Evolutionary conservation across 2,329 filamentous ascomycete species (phyloP).

Genomic region (Hypoxylon sp.): DNA sequence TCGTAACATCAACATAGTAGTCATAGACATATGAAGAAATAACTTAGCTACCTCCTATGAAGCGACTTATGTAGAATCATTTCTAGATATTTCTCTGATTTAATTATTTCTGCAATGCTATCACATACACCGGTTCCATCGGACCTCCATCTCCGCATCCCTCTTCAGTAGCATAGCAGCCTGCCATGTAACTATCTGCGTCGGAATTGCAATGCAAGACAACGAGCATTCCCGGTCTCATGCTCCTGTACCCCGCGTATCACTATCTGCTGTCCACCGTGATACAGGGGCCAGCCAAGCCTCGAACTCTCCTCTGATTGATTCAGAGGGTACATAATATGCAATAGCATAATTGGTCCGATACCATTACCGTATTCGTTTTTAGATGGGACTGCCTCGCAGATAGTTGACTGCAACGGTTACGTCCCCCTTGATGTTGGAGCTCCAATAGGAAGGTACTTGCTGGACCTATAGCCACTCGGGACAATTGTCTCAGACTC

Average conservation of each 20-base stretch:
- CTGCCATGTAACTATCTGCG: conserved; percentile 24
- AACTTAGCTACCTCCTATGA: neutral
- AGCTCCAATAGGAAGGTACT: neutral
- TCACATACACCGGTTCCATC: conserved; percentile 15
- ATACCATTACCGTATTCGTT: neutral
- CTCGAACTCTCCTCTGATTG: conserved; percentile 11
- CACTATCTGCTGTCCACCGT: neutral
- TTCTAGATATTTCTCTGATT: neutral
- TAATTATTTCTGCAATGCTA: neutral
- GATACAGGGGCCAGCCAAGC: neutral
- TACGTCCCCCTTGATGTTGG: neutral
- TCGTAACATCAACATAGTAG: conserved; percentile 4
- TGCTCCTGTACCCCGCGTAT: conserved; percentile 34
- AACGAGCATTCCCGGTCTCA: conserved; percentile 31
- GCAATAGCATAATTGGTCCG: conserved; percentile 5
- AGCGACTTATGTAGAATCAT: neutral
- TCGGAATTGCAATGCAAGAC: neutral
- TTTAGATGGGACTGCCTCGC: conserved; percentile 3
- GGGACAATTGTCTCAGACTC: neutral
- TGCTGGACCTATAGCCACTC: neutral
- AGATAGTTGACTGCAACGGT: conserved; percentile 7
- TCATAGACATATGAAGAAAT: conserved; percentile 9
- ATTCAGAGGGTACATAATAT: conserved; percentile 15
- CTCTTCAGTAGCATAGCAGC: conserved; percentile 18
- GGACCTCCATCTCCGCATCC: conserved; percentile 25